Evolutionary conservation across 305 asterid species (phyloP), one percentile per base, ranked within the genome.

Genomic region (Fraxinus xanthoxyloides): DNA sequence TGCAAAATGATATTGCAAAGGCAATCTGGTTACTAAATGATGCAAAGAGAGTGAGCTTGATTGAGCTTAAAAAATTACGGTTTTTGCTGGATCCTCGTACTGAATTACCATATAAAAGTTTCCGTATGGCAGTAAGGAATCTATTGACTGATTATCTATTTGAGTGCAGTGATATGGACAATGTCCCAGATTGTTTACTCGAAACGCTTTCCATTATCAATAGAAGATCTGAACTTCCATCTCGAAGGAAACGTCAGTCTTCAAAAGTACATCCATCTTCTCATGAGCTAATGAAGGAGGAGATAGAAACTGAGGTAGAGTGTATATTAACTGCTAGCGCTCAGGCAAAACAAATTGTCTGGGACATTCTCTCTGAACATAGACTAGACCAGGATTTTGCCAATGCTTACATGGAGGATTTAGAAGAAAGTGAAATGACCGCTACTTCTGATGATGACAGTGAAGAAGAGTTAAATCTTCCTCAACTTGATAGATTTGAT

Each of bases 81-180:
- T 69, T 34, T 77, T 83, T 89, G 87, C 61, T 88, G 83, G 93
- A 85, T 84, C 89, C 92, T 77, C 63, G 84, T 81, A 70, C 21
- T 69, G 34, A 85, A 78, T 26, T 87, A 78, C 80, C 91, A 5
- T 78, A 7, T 30, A 77, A 75, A 85, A 88, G 86, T 78, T 80
- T 88, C 77, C 95, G 94, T 21, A 15, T 0, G 63, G 82, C 80
- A 2, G 70, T 93, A 79, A 92, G 85, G 78, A 89, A 90, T 85
- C 79, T 91, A 24, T 85, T 96, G 88, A 90, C 87, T n/a, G 98
- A 91, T 36, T 96, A 87, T 81, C 93, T 94, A 59, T 87, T 89
- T 5, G 98, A 94, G 89, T 96, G 98, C 86, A 85, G 87, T 43
- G 93, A 93, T 74, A 93, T 93, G 93, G 92, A 89, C 46, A 82